These are phyloP conservation scores for Tolypocladium amazonense DNA, from an alignment of 2,329 filamentous ascomycete species.

Conservation along the genomic window DNA sequence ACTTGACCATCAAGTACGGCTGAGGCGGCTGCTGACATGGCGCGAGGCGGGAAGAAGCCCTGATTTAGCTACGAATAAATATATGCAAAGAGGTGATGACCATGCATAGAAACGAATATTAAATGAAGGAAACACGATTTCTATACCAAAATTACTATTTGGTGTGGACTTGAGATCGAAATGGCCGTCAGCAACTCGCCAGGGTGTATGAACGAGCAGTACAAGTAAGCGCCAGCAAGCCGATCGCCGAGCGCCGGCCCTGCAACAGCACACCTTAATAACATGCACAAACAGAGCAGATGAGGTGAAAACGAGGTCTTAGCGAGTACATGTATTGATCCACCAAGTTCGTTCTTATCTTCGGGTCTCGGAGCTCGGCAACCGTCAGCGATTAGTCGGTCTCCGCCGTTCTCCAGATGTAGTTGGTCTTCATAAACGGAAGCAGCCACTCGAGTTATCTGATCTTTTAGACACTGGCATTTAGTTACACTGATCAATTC, in stretches of 20 bases:
- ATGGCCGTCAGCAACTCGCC: neutral
- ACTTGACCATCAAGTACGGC: neutral
- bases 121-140: no score
- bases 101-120: neutral
- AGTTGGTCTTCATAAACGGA: neutral
- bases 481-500: neutral
- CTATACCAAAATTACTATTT: neutral
- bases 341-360: neutral
- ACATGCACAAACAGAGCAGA: neutral
- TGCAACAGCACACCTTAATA: neutral
- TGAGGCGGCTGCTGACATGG: neutral
- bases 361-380: neutral
- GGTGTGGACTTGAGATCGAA: neutral
- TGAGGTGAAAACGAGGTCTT: no score
- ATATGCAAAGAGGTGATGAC: neutral
- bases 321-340: neutral
- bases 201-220: neutral
- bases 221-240: neutral
- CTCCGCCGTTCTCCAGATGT: neutral
- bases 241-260: neutral
- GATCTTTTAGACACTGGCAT: neutral
- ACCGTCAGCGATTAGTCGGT: neutral
- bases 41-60: neutral
- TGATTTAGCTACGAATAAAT: neutral
- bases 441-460: neutral